phyloP scores from a whole-genome alignment of 2,329 filamentous ascomycete genomes.

The Parastagonospora nodorum region DNA sequence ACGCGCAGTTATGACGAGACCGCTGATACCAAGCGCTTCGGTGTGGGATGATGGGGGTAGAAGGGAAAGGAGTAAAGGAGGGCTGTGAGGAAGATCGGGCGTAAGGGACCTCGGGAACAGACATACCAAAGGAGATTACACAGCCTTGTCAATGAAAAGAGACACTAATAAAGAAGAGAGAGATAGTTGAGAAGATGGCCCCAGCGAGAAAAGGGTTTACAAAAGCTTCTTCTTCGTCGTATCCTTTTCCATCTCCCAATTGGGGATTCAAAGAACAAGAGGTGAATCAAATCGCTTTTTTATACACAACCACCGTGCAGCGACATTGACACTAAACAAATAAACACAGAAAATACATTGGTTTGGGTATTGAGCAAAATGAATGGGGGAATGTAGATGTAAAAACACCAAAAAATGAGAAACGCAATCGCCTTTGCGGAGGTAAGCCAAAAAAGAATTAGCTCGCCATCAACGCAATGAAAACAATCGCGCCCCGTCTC shows the following conservation, averaged over 20 bases:
- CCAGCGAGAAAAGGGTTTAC: slow-evolving; percentile 2
- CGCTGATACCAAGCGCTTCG: slow-evolving; percentile 26
- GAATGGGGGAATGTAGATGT: slow-evolving; percentile 11
- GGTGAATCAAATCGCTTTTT: slow-evolving; percentile 41
- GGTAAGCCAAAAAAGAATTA: slow-evolving; percentile 29
- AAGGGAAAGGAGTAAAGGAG: slow-evolving; percentile 40
- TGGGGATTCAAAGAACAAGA: slow-evolving; percentile 30
- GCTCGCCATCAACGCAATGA: slow-evolving; percentile 46
- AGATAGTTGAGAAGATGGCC: not conserved
- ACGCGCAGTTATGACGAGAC: slow-evolving; percentile 11
- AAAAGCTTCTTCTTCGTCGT: not conserved
- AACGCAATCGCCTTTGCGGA: slow-evolving; percentile 35
- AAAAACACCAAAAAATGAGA: slow-evolving; percentile 37
- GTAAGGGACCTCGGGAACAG: slow-evolving; percentile 50
- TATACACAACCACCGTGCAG: slow-evolving; percentile 39
- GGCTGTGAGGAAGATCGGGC: slow-evolving; percentile 48
- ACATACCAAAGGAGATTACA: slow-evolving; percentile 48
- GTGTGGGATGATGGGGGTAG: slow-evolving; percentile 15
- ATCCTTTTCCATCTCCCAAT: slow-evolving; percentile 12
- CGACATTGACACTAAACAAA: slow-evolving; percentile 42
- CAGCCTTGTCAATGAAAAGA: slow-evolving; percentile 31
- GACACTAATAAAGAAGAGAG: slow-evolving; percentile 16
- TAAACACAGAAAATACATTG: slow-evolving; percentile 33
- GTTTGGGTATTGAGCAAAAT: slow-evolving; percentile 21
- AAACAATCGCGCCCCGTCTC: slow-evolving; percentile 23